Evolutionary conservation across 139 green algal species (phyloP).

Genomic region (Micromonas commoda): DNA sequence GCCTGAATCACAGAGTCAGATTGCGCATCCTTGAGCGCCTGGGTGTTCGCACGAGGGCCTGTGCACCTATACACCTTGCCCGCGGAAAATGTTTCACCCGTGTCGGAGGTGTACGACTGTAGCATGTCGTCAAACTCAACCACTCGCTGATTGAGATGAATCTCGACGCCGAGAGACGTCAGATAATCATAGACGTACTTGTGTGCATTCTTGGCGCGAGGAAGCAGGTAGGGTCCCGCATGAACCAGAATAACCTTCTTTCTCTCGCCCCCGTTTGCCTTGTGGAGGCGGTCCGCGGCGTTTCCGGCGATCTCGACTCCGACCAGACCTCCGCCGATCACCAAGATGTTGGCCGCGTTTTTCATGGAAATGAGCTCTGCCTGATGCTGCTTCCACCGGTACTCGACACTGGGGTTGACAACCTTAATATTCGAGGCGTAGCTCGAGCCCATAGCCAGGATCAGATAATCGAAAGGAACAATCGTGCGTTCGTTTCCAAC

Average conservation of each 20-base stretch:
- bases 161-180: neutral
- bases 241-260: neutral
- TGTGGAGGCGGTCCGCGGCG: neutral
- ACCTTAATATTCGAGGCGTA: neutral
- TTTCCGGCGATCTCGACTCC: neutral
- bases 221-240: neutral
- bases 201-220: neutral
- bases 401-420: neutral
- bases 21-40: neutral
- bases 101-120: neutral
- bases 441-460: neutral
- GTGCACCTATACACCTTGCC: slow-evolving; percentile 10
- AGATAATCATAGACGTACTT: neutral
- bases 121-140: neutral
- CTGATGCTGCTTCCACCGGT: neutral
- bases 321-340: slow-evolving; percentile 4
- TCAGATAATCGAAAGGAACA: neutral
- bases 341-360: neutral
- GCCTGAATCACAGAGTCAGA: neutral
- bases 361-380: neutral
- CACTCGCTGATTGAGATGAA: neutral
- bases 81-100: neutral
- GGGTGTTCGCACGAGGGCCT: neutral
- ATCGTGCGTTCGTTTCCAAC: neutral
- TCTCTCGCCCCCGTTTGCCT: neutral